Conservation (phyloP, 2,329 filamentous ascomycete species). For the Albifimbria verrucaria region DNA sequence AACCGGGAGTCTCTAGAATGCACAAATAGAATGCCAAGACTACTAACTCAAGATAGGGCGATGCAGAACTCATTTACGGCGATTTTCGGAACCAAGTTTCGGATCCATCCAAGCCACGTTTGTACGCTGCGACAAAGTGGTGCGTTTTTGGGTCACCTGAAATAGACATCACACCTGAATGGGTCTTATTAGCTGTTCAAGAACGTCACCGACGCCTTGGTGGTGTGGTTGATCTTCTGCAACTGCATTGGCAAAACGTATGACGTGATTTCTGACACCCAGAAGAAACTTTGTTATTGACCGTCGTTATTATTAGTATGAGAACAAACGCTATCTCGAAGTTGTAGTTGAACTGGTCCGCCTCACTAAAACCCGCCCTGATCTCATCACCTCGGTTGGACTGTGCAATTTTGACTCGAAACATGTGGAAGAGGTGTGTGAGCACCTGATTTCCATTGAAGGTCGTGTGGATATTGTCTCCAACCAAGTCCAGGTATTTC, state of each 20-base stretch:
- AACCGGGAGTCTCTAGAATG: not conserved
- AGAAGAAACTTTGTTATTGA: too few species aligned
- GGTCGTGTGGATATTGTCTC: constrained; percentile 19
- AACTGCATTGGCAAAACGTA: constrained; percentile 21
- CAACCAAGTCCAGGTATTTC: constrained; percentile 27
- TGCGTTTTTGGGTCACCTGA: constrained; percentile 21
- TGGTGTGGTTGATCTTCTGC: constrained; percentile 15
- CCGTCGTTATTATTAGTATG: constrained; percentile 30
- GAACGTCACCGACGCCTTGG: constrained; percentile 13
- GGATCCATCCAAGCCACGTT: not conserved
- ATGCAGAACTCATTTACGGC: constrained; percentile 46
- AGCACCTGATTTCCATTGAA: constrained; percentile 21
- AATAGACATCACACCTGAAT: constrained; percentile 10
- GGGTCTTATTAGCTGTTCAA: constrained; percentile 14
- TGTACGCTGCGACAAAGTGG: constrained; percentile 26
- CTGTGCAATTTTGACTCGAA: constrained; percentile 21
- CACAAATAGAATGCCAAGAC: too few species aligned
- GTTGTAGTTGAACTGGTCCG: constrained; percentile 26
- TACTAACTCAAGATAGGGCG: constrained; percentile 20
- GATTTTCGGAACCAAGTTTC: constrained; percentile 11
- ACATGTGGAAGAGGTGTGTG: constrained; percentile 21
- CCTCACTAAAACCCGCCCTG: constrained; percentile 29
- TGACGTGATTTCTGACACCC: constrained; percentile 3
- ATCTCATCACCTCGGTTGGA: constrained; percentile 14
- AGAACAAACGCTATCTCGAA: constrained; percentile 28